Evolutionary conservation across 441 rosid species (phyloP), one percentile per base, ranked within the genome.

Genomic region (Croton laevigatus): DNA sequence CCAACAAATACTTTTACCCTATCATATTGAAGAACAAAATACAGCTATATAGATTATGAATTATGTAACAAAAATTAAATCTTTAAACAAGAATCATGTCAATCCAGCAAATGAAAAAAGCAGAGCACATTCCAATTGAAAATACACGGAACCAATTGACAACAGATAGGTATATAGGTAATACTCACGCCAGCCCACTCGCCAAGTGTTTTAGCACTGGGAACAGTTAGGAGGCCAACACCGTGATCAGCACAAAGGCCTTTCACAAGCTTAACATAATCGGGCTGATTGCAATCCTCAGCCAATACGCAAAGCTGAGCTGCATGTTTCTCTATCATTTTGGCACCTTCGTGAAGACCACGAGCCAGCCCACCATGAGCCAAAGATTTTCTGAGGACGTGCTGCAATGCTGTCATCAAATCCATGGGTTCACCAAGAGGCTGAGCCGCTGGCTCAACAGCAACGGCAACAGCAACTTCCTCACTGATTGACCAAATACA

Each of bases 121-220:
- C 8, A 42, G 6, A 9, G 20, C 2, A 20, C 34, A 55, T 55
- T 22, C 20, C 14, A 55, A 55, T 55, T 23, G 4, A 55, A 4
- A 22, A 19, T 55, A 55, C 11, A 0, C 23, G 7, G 11, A 55
- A 20, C 12, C 6, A 6, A 1, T 60, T 27, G 23, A 59, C n/a
- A 3, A 34, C 3, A 16, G 16, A 23, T 71, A 52, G 38, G 32
- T 5, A 0, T 6, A 40, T 4, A 34, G 16, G 2, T 23, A 58
- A 52, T 42, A 87, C 96, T 86, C 82, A 94, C 98, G 54, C 98
- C 98, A 75, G 97, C 97, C 98, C 98, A 94, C 73, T 94, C 97
- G 34, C 98, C 98, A 0, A 91, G 97, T 52, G 95, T 82, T 78
- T 91, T 90, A 32, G 97, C 92, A 80, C 89, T 87, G 16, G 97